Base-by-base conservation (phyloP, 495 filamentous ascomycete species). In the Penicillium odoratum region DNA sequence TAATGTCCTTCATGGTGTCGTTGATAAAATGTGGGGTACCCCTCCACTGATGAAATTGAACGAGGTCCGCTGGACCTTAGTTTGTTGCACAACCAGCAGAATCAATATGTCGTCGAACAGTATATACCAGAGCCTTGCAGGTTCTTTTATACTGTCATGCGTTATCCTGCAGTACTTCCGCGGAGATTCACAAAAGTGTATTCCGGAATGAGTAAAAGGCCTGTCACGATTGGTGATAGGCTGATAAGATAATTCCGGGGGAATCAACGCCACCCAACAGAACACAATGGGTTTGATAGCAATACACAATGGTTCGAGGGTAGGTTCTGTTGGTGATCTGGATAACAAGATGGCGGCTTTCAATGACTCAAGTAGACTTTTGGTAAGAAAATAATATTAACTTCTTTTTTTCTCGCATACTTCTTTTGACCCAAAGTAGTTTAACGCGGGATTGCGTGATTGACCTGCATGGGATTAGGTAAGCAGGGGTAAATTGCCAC, bases 1-100 rank as follows among this genome's bases (percentile, higher is more conserved):
- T 66, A 31, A 68, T 67, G 51, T 74, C 69, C 46, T 67, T 74
- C 73, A 77, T 77, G 3, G 28, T 72, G 61, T 55, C 51, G 40
- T 64, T 52, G 50, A 44, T 26, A 40, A 7, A 60, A 62, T 18
- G 59, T 56, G 60, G 67, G 52, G 25, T 61, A 53, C 57, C 57
- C 62, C 62, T 59, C 62, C 51, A 65, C n/a, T 7, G 13, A 4
- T 6, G 38, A 13, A 48, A 9, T 53, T 54, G 33, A 25, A 36
- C 36, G 6, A 18, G 28, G 28, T 10, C 28, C 28, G 44, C 9
- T 26, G 29, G 48, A 34, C 4, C 29, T 18, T 7, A 50, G 4
- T 21, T 50, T 33, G 28, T 31, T 18, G 30, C 8, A 33, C 16
- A 50, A 18, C 29, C 29, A 33, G 48, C 13, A 16, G 38, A 4